A percentile compares a stretch with the other conserved stretches of the same genome.
Conservation (phyloP, 1,139 yeast genomes). For the Kodamaea plutei region DNA sequence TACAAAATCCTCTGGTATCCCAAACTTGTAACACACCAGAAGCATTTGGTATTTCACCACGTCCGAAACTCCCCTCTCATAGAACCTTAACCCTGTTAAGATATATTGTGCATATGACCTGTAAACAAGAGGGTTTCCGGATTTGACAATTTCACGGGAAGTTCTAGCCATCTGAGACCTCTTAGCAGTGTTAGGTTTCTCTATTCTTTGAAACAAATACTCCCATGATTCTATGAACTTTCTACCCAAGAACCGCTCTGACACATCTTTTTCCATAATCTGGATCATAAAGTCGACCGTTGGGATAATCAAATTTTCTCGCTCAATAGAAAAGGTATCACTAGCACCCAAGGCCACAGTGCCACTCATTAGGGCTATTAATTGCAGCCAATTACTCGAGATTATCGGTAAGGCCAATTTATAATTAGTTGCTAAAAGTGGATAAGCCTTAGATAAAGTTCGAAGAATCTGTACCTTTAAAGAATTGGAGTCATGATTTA, state of each 20-base stretch:
- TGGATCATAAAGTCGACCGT: conserved; percentile 23
- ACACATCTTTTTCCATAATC: conserved; percentile 27
- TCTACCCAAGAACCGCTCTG: conserved; percentile 31
- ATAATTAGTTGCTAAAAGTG: conserved; percentile 60
- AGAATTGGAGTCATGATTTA: conserved; percentile 62
- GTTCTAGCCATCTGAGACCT: not conserved
- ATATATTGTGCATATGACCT: conserved; percentile 21
- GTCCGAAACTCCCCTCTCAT: conserved; percentile 34
- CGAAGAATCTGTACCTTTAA: conserved; percentile 55
- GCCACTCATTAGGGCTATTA: conserved; percentile 12
- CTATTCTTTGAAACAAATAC: conserved; percentile 17
- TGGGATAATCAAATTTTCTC: conserved; percentile 14
- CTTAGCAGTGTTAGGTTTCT: conserved; percentile 1
- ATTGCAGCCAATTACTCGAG: conserved; percentile 67
- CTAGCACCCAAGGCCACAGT: conserved; percentile 6
- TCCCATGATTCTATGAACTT: conserved; percentile 38
- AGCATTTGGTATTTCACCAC: conserved; percentile 27
- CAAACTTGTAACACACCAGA: conserved; percentile 21
- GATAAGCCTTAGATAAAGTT: conserved; percentile 48
- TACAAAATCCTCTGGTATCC: conserved; percentile 18
- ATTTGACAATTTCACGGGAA: not conserved
- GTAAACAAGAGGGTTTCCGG: conserved; percentile 14
- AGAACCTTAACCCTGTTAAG: conserved; percentile 28
- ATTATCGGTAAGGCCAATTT: conserved; percentile 60
- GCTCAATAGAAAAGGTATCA: conserved; percentile 6